Conservation (phyloP, 2,329 filamentous ascomycete species). For the Aspergillus puulaauensis region DNA sequence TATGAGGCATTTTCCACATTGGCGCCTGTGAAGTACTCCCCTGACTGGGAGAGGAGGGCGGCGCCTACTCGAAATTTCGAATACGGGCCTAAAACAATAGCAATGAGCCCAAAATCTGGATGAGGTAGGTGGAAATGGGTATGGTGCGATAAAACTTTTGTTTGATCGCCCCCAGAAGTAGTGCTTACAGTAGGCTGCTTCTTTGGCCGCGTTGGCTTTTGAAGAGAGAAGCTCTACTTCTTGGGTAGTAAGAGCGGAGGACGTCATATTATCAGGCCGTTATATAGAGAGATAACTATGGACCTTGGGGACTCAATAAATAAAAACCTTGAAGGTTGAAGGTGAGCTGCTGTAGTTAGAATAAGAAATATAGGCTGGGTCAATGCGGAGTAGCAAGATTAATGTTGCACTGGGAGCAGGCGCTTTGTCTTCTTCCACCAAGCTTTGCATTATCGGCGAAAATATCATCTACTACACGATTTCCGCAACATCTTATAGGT, state of each 20-base stretch:
- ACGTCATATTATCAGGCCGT: conserved; percentile 18
- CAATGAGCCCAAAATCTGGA: neutral
- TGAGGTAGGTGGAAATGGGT: neutral
- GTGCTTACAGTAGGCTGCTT: conserved; percentile 71
- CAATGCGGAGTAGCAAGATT: neutral
- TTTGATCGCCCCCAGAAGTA: neutral
- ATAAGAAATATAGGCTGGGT: neutral
- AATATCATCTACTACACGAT: neutral
- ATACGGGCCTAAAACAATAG: conserved; percentile 63
- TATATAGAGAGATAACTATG: neutral
- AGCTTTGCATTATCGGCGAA: neutral
- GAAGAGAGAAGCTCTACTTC: conserved; percentile 66
- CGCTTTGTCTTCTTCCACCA: neutral
- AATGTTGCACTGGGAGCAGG: neutral
- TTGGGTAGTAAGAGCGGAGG: conserved; percentile 51
- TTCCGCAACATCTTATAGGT: neutral
- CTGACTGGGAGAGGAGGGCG: conserved; percentile 64
- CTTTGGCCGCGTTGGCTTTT: conserved; percentile 69
- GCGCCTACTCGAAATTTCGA: conserved; percentile 89
- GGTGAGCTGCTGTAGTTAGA: neutral
- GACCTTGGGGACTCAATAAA: neutral
- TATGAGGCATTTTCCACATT: conserved; percentile 94
- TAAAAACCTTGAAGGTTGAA: neutral
- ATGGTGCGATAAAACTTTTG: neutral
- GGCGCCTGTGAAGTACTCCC: conserved; percentile 67